Evolutionary conservation across 352 stramenopile species (phyloP), one percentile per base, ranked within the genome.

Genomic region (Phytophthora pini): DNA sequence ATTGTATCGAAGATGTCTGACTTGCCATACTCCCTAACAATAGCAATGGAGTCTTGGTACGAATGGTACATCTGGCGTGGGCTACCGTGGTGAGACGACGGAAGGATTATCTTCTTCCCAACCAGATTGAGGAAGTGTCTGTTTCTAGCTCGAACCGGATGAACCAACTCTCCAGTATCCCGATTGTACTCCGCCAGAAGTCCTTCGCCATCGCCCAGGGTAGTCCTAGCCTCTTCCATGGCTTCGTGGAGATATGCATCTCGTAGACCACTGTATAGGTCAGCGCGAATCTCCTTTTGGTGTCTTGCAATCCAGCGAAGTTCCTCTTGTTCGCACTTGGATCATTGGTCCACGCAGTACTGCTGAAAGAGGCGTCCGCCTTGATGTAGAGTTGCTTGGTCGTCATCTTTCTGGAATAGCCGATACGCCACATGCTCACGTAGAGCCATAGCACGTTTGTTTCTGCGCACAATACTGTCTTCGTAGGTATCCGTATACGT

Each of bases 401-500:
- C 47, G 0, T 11, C 29, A 7, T 29, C 27, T 15, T 54, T 54
- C 9, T 54, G 47, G n/a, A 29, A n/a, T 1, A 54, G 29, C 1
- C n/a, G 47, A 17, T 41, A 54, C 5, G 47, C 29, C 7, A 36
- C 9, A 9, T 36, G 31, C 31, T 36, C 31, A 1, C 31, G 31
- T 12, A 36, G 13, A 20, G 5, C 12, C 38, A 20, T 43, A n/a
- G 13, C 38, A 9, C 5, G 11, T 20, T 43, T 43, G 13, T 9
- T 20, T 8, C 38, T 43, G 12, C 40, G 40, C 22, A 46, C 40
- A 1, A 22, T n/a, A 11, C 13, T 15, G 3, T 11, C 17, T 13
- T 46, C 40, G n/a, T 65, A 65, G 3, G 22, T 12, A 13, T 58
- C 38, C 4, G 46, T 54, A 24, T 29, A 68, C 2, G 38, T 63